phyloP scores from a whole-genome alignment of 2,329 filamentous ascomycete genomes.

The Mycosphaerella arachidis region DNA sequence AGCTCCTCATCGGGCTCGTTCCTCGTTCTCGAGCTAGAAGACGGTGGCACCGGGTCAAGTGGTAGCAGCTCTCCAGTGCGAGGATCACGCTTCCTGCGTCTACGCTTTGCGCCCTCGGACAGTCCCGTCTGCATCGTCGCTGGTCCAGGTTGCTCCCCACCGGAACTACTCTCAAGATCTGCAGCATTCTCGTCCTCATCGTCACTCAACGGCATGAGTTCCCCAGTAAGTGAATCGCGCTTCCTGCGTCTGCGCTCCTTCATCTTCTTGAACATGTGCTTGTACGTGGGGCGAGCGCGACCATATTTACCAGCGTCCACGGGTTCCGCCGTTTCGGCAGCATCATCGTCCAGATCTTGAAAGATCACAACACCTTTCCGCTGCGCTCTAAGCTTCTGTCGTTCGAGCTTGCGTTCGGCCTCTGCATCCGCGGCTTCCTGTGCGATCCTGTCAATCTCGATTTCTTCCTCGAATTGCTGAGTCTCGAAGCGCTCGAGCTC shows the following conservation, averaged over 20 bases:
- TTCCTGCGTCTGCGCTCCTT: slow-evolving; percentile 22
- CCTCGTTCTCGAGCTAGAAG: neutral
- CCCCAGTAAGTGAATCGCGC: slow-evolving; percentile 28
- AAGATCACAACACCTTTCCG: slow-evolving; percentile 18
- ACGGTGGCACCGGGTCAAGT: slow-evolving; percentile 8
- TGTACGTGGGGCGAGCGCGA: slow-evolving; percentile 32
- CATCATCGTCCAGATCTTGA: slow-evolving; percentile 10
- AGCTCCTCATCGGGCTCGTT: neutral
- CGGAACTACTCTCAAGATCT: slow-evolving; percentile 8
- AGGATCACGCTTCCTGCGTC: slow-evolving; percentile 29
- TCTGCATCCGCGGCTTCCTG: slow-evolving; percentile 22
- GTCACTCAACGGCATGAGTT: slow-evolving; percentile 28
- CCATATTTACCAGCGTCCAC: slow-evolving; percentile 21
- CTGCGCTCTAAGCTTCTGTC: slow-evolving; percentile 16
- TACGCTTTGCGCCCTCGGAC: slow-evolving; percentile 16
- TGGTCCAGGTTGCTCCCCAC: slow-evolving; percentile 5
- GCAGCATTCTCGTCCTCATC: slow-evolving; percentile 14
- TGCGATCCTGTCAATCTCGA: slow-evolving; percentile 18
- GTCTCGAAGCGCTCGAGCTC: slow-evolving; percentile 34
- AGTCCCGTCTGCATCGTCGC: neutral
- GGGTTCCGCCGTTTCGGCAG: slow-evolving; percentile 6
- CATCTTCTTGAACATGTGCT: slow-evolving; percentile 22
- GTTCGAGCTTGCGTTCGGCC: slow-evolving; percentile 12
- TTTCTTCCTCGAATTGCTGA: slow-evolving; percentile 28
- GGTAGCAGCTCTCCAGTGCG: slow-evolving; percentile 29